These are phyloP conservation scores for Saturnispora sanitii DNA, from an alignment of 805 yeast genomes.

Conservation along the genomic window DNA sequence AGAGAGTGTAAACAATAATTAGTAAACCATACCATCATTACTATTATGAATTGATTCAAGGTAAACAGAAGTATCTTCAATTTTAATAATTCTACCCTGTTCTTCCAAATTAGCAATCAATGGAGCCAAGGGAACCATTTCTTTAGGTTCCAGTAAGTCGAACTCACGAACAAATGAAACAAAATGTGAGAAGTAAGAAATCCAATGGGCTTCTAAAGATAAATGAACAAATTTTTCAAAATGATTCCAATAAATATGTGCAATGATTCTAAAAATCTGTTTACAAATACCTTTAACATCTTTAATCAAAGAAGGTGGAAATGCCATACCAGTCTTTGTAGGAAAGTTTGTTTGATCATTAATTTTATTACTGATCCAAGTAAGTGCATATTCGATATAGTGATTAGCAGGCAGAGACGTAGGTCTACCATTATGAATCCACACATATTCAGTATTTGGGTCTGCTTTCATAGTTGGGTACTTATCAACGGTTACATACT, in stretches of 20 bases:
- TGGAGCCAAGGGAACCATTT: slow-evolving; percentile 66
- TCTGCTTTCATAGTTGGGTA: slow-evolving; percentile 96
- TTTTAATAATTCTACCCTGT: slow-evolving; percentile 64
- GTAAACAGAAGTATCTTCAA: slow-evolving; percentile 8
- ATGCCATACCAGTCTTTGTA: slow-evolving; percentile 79
- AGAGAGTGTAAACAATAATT: background rate
- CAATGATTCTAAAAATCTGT: slow-evolving; percentile 92
- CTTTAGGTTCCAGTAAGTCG: slow-evolving; percentile 67
- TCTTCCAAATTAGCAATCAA: slow-evolving; percentile 71
- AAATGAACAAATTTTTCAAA: slow-evolving; percentile 89
- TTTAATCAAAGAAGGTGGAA: slow-evolving; percentile 74
- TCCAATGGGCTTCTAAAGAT: slow-evolving; percentile 95
- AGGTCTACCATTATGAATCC: slow-evolving; percentile 67
- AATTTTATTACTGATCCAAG: slow-evolving; percentile 82
- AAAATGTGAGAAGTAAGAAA: slow-evolving; percentile 92
- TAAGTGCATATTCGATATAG: slow-evolving; percentile 82
- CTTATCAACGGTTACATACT: slow-evolving; percentile 80
- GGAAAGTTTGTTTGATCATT: slow-evolving; percentile 90
- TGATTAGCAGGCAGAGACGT: slow-evolving; percentile 85
- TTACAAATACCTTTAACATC: slow-evolving; percentile 80
- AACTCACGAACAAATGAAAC: slow-evolving; percentile 81
- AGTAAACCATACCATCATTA: slow-evolving; percentile 9
- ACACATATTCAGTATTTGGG: slow-evolving; percentile 78
- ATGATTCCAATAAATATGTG: slow-evolving; percentile 90
- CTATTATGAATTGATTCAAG: background rate